Evolutionary conservation across 176 grass and related monocot genomes (phyloP), one percentile per base, ranked within the genome.

Genomic region (Thinopyrum elongatum): DNA sequence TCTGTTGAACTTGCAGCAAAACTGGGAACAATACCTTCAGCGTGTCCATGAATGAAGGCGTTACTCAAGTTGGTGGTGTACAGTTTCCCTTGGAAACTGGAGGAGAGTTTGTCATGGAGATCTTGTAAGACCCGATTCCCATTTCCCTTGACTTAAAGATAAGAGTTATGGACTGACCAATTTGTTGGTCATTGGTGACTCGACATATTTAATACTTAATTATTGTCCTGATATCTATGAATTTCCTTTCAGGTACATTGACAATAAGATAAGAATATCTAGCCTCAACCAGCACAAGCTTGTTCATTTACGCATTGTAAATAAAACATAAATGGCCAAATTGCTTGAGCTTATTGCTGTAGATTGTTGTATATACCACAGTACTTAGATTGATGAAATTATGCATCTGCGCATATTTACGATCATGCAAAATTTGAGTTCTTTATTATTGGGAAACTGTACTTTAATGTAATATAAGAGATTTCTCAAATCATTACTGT

Each of bases 211-310:
- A 5, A 78, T 9, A 79, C 10, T 57, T 47, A 71, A 44, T 80
- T 39, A 1, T 64, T 85, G 12, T 82, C 55, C 58, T 87, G 19
- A 78, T 11, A 64, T 57, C 21, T 83, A 53, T 90, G 59, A 15
- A 21, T 78, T 64, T 77, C 11, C 63, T 72, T 88, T 62, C 82
- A 98, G 94, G 82, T 98, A 95, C 61, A 69, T 95, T 7, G 97
- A 98, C 76, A 94, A 80, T 63, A 95, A 94, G 90, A 91, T 98
- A 70, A 94, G 88, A 82, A 86, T 98, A 84, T 89, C 89, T 22
- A 89, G 72, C 16, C 35, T 93, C 55, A 70, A 88, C 86, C 82
- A 88, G 66, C 75, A 68, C 19, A 66, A 76, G 80, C 78, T 98
- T 79, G 88, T 98, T 47, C 91, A 98, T 83, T 88, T 98, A 69